phyloP scores from a whole-genome alignment of 495 filamentous ascomycete genomes.

The Barbatosphaeria neglecta region DNA sequence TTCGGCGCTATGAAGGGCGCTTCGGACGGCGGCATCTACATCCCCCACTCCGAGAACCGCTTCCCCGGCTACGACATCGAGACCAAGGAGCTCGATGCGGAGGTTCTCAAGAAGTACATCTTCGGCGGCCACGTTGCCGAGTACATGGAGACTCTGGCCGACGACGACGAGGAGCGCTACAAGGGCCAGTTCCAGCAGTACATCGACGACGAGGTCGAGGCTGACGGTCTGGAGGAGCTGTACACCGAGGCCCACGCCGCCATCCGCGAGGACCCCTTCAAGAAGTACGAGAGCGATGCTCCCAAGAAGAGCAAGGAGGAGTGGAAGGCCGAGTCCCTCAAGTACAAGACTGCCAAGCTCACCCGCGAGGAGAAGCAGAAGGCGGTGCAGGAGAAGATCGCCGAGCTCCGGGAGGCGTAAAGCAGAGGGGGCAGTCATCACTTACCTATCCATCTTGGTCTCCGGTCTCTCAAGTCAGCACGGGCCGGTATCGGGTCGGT shows the following conservation, averaged over 20 bases:
- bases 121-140: constrained; percentile 94
- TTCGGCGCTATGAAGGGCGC: constrained; percentile 99
- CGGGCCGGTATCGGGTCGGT: too few species aligned
- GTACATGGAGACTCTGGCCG: constrained; percentile 99
- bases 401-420: constrained; percentile 40
- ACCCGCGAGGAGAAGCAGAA: constrained; percentile 66
- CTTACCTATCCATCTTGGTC: too few species aligned
- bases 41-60: constrained; percentile 97
- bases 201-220: constrained; percentile 91
- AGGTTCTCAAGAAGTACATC: constrained; percentile 98
- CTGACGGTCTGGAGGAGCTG: constrained; percentile 93
- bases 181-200: constrained; percentile 95
- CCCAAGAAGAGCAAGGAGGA: constrained; percentile 89
- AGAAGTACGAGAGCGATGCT: constrained; percentile 71
- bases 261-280: constrained; percentile 96
- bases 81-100: constrained; percentile 89
- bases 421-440: too few species aligned
- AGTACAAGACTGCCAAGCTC: constrained; percentile 68
- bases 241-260: constrained; percentile 90
- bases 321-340: constrained; percentile 91
- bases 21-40: constrained; percentile 90
- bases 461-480: too few species aligned
- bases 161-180: constrained; percentile 99
- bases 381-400: constrained; percentile 81
- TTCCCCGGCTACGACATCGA: constrained; percentile 99